Percentiles rank a stretch among this genome's conserved stretches.
Conservation (phyloP, 2,329 filamentous ascomycete genomes). For the Capronia coronata region DNA sequence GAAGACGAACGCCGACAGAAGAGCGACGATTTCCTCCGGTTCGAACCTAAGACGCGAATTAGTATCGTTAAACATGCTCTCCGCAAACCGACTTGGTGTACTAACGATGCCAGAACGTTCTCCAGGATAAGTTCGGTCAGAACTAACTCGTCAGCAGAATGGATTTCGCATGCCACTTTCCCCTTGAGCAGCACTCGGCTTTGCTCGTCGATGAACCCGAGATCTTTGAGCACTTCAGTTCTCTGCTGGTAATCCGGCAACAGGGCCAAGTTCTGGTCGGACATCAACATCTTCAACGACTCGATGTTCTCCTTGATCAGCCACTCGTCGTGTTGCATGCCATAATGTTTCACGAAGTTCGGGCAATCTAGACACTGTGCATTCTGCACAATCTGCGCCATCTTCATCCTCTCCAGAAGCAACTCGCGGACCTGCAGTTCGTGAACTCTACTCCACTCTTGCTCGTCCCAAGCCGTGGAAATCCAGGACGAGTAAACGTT, state of each 20-base stretch:
- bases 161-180: constrained; percentile 97
- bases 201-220: constrained; percentile 83
- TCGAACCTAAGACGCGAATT: constrained; percentile 13
- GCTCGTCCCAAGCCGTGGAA: constrained; percentile 70
- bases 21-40: constrained; percentile 80
- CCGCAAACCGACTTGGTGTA: too few species aligned
- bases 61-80: too few species aligned
- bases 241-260: constrained; percentile 96
- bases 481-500: constrained; percentile 68
- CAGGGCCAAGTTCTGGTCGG: constrained; percentile 91
- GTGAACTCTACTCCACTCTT: constrained; percentile 71
- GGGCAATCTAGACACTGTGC: constrained; percentile 64
- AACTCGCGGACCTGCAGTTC: constrained; percentile 76
- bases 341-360: constrained; percentile 82
- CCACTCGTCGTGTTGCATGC: constrained; percentile 96
- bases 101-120: constrained; percentile 90
- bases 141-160: constrained; percentile 92
- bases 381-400: constrained; percentile 56
- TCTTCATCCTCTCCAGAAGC: constrained; percentile 61
- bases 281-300: constrained; percentile 79
- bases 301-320: constrained; percentile 89
- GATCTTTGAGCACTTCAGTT: constrained; percentile 81
- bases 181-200: constrained; percentile 90
- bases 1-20: constrained; percentile 93
- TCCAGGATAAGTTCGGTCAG: constrained; percentile 93